phyloP scores from a whole-genome alignment of 805 yeast species.

The Pichia cabralensis region DNA sequence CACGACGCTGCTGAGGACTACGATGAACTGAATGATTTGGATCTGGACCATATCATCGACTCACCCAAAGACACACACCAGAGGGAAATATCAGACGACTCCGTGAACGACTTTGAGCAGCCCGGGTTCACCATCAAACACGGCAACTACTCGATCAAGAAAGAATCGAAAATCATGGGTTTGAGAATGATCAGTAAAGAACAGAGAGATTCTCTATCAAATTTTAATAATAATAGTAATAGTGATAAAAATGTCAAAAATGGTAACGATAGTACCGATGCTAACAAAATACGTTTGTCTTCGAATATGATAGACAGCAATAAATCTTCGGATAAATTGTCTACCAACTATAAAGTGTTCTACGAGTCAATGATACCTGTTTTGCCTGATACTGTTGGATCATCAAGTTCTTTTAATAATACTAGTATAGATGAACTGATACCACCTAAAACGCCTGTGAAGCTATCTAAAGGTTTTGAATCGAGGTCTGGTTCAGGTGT shows the following conservation, averaged over 20 bases:
- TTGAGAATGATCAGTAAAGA: constrained; percentile 12
- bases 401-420: neutral
- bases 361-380: constrained; percentile 27
- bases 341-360: constrained; percentile 13
- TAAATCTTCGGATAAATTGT: no score
- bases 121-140: constrained; percentile 1
- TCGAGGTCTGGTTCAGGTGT: no score
- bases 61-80: constrained; percentile 1
- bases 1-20: constrained; percentile 27
- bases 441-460: constrained; percentile 3
- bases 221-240: no score
- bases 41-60: constrained; percentile 24
- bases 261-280: no score
- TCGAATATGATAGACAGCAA: no score
- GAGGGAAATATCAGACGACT: neutral
- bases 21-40: constrained; percentile 28
- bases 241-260: no score
- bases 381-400: constrained; percentile 20
- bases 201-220: no score
- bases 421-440: neutral
- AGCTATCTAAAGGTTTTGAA: no score
- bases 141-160: constrained; percentile 11
- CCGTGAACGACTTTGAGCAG: neutral
- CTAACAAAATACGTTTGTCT: no score
- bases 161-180: constrained; percentile 21